A percentile compares a stretch with the other conserved stretches of the same genome.
Conservation (phyloP, 768 basidiomycete genomes). For the Tylopilus plumbeoviolaceoides region DNA sequence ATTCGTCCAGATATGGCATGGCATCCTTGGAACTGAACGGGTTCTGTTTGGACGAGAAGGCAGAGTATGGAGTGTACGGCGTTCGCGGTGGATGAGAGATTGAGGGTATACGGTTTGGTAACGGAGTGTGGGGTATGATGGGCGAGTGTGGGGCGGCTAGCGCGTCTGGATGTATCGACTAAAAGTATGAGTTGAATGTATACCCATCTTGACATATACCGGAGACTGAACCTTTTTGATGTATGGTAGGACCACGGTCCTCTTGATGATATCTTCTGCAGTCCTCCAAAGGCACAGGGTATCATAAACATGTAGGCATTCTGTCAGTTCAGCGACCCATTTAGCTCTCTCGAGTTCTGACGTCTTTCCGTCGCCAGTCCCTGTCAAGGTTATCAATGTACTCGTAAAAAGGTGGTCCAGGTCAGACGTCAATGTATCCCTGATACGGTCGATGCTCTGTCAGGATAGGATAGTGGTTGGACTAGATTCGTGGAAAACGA, state of each 20-base stretch:
- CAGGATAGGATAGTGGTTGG: slow-evolving; percentile 8
- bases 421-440: slow-evolving; percentile 80
- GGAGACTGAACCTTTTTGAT: slow-evolving; percentile 59
- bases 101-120: slow-evolving; percentile 26
- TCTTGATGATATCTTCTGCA: slow-evolving; percentile 82
- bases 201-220: background rate
- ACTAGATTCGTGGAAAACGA: slow-evolving; percentile 1
- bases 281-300: slow-evolving; percentile 76
- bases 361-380: slow-evolving; percentile 45
- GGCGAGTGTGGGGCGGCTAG: slow-evolving; percentile 69
- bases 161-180: slow-evolving; percentile 76
- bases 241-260: slow-evolving; percentile 68
- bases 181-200: slow-evolving; percentile 1
- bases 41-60: slow-evolving; percentile 40
- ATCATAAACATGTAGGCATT: slow-evolving; percentile 80
- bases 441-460: slow-evolving; percentile 81
- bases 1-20: slow-evolving; percentile 57
- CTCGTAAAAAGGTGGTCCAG: slow-evolving; percentile 77
- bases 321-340: slow-evolving; percentile 60
- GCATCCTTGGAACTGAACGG: slow-evolving; percentile 32
- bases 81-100: slow-evolving; percentile 47
- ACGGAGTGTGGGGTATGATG: slow-evolving; percentile 72
- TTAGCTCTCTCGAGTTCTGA: slow-evolving; percentile 64
- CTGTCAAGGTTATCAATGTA: slow-evolving; percentile 49
- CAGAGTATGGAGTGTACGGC: slow-evolving; percentile 51